A percentile compares a stretch with the other conserved stretches of the same genome.
phyloP scores from a whole-genome alignment of 805 yeast species.

The Kluyveromyces siamensis region DNA sequence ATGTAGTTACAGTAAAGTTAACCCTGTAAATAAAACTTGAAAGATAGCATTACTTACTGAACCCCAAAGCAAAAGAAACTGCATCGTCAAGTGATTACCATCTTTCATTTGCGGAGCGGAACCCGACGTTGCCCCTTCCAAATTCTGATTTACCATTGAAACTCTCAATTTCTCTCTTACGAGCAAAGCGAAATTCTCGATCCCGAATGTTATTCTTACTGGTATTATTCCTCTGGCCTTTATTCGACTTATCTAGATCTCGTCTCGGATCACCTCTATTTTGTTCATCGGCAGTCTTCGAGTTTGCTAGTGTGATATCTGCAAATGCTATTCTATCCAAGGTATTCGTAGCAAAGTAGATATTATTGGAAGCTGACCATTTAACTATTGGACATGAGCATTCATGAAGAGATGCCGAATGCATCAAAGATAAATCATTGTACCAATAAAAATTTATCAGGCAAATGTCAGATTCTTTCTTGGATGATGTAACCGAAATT shows the following conservation, averaged over 20 bases:
- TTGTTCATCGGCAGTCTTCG: not conserved
- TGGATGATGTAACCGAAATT: not conserved
- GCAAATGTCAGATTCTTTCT: not conserved
- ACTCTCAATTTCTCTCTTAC: not conserved
- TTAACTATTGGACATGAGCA: not conserved
- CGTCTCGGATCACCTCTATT: not conserved
- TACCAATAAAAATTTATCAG: constrained; percentile 1
- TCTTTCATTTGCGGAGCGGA: not conserved
- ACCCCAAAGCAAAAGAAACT: not conserved
- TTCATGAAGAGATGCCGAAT: not conserved
- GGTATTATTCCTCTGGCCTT: not conserved
- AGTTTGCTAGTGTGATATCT: not conserved
- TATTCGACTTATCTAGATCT: not conserved
- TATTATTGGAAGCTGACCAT: not conserved
- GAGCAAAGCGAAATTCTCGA: not conserved
- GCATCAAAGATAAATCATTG: not conserved
- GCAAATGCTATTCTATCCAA: not conserved
- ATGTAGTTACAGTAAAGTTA: not conserved
- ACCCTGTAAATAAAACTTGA: constrained; percentile 6
- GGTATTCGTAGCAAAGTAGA: not conserved
- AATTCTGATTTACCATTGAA: not conserved
- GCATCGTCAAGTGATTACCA: not conserved
- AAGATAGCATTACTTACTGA: not conserved
- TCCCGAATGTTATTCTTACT: not conserved
- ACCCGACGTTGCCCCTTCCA: not conserved